Conservation (phyloP, 176 grass and related monocot genomes). For the Puccinellia tenuiflora region DNA sequence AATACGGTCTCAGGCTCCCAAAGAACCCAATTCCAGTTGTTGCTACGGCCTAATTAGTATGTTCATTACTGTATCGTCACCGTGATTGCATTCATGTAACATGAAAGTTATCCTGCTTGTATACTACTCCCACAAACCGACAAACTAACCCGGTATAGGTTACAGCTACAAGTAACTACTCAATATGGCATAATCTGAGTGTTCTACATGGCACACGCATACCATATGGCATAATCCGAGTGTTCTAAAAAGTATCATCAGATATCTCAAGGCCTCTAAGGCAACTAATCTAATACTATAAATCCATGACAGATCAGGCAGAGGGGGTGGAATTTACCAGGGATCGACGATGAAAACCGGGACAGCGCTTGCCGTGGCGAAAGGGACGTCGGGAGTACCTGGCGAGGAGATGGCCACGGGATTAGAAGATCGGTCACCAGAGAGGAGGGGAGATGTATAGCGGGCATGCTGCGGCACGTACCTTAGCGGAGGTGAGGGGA, state of each 20-base stretch:
- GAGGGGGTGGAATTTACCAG: background rate
- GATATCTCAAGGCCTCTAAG: background rate
- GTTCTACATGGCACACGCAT: too few species aligned
- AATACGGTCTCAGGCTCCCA: background rate
- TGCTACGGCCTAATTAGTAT: background rate
- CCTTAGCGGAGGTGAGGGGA: background rate
- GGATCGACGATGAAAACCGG: background rate
- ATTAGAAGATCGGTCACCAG: background rate
- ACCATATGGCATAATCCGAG: background rate
- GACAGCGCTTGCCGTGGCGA: background rate
- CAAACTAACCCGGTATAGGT: background rate
- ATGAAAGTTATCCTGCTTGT: background rate
- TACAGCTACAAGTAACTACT: background rate
- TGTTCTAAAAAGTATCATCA: background rate
- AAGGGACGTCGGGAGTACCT: background rate
- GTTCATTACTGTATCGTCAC: background rate
- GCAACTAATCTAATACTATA: background rate
- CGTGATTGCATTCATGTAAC: background rate
- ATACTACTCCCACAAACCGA: background rate
- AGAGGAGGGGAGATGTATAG: background rate
- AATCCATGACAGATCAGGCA: background rate
- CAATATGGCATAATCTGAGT: too few species aligned
- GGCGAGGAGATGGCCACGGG: background rate
- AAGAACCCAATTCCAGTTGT: background rate
- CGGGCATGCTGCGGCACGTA: background rate